Percentiles rank a stretch among this genome's conserved stretches.
These are phyloP conservation scores for Solanum piurae DNA, from an alignment of 257 asterid genomes.

Conservation along the genomic window DNA sequence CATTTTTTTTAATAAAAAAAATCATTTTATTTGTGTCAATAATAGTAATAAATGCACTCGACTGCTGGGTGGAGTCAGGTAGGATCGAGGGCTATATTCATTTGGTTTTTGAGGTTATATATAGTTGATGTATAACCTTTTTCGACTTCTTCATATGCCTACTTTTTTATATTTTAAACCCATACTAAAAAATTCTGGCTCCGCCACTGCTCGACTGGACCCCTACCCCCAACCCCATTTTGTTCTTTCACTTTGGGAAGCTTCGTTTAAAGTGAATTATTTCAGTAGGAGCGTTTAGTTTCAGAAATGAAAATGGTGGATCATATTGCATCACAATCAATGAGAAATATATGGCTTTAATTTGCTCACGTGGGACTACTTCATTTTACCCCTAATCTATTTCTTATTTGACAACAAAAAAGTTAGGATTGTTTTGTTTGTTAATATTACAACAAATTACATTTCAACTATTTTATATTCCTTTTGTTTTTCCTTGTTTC, in stretches of 20 bases:
- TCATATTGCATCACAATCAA: background rate
- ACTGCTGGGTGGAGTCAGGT: background rate
- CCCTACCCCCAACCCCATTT: background rate
- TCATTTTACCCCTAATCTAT: background rate
- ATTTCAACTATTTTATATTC: background rate
- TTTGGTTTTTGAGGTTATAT: background rate
- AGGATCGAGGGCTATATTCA: background rate
- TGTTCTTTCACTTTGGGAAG: background rate
- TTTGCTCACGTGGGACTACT: background rate
- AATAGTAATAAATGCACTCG: background rate
- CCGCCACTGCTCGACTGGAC: background rate
- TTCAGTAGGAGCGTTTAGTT: background rate
- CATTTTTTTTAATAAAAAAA: too few species aligned
- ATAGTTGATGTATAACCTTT: background rate
- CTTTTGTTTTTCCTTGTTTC: background rate
- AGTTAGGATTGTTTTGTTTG: background rate
- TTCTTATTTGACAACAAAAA: background rate
- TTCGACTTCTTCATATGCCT: background rate
- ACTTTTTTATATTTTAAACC: background rate
- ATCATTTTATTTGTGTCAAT: background rate
- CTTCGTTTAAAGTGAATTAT: background rate
- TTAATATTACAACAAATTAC: background rate
- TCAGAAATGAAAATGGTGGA: background rate
- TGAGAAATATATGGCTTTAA: background rate
- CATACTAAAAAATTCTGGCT: background rate